phyloP scores from a whole-genome alignment of 768 basidiomycete species.

The Hydnomerulius pinastri region DNA sequence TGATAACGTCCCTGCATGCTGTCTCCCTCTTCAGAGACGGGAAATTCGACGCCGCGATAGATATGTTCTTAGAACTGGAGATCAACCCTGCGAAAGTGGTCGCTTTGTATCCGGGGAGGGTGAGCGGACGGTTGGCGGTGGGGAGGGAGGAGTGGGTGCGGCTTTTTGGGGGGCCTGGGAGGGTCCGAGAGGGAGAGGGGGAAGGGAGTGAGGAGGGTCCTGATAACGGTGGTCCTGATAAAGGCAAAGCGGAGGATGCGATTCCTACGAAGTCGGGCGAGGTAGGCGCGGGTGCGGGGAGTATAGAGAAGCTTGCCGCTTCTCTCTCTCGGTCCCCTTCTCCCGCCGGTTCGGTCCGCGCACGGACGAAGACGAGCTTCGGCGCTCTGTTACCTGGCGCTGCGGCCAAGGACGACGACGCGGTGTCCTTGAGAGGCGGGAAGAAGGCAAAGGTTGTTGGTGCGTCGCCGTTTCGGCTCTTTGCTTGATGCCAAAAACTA shows the following conservation, averaged over 20 bases:
- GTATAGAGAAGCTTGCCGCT: slow-evolving; percentile 22
- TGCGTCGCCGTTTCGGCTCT: slow-evolving; percentile 32
- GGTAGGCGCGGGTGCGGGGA: slow-evolving; percentile 25
- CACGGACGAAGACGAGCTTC: slow-evolving; percentile 55
- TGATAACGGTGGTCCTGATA: background rate
- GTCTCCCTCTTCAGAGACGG: slow-evolving; percentile 72
- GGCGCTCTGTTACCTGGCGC: slow-evolving; percentile 45
- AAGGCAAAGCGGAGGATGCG: slow-evolving; percentile 23
- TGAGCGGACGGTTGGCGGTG: slow-evolving; percentile 77
- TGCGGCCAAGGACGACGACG: slow-evolving; percentile 61
- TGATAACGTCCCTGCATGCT: slow-evolving; percentile 73
- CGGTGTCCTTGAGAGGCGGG: slow-evolving; percentile 49
- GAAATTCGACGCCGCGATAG: slow-evolving; percentile 77
- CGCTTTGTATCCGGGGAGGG: slow-evolving; percentile 79
- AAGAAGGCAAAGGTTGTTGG: slow-evolving; percentile 31
- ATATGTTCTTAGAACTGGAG: slow-evolving; percentile 85
- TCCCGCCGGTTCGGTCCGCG: slow-evolving; percentile 45
- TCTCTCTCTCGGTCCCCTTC: slow-evolving; percentile 32
- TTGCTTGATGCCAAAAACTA: too few species aligned
- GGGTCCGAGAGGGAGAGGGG: slow-evolving; percentile 22
- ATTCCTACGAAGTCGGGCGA: slow-evolving; percentile 28
- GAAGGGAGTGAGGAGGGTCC: background rate
- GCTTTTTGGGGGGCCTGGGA: slow-evolving; percentile 76
- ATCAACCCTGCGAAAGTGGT: slow-evolving; percentile 94
- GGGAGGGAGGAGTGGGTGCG: slow-evolving; percentile 74